Conservation (phyloP, 1,284 basidiomycete species). For the Pisolithus thermaeus region DNA sequence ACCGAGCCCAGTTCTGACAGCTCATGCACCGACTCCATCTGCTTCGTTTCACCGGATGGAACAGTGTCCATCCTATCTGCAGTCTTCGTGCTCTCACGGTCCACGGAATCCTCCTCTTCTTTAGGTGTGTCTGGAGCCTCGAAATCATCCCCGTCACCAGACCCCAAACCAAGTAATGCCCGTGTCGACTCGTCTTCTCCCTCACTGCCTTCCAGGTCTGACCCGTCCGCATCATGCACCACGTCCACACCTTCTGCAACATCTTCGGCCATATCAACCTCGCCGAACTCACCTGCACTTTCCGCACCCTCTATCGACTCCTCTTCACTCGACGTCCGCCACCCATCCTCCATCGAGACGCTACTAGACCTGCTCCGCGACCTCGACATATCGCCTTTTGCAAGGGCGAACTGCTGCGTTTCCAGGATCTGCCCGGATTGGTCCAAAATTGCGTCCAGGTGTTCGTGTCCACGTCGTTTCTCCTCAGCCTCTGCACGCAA, state of each 20-base stretch:
- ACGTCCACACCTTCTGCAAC: not conserved
- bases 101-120: not conserved
- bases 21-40: slow-evolving; percentile 15
- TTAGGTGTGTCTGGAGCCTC: not conserved
- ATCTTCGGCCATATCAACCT: slow-evolving; percentile 14
- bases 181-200: slow-evolving; percentile 21
- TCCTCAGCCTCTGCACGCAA: slow-evolving; percentile 46
- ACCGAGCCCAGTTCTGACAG: slow-evolving; percentile 28
- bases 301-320: slow-evolving; percentile 13
- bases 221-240: not conserved
- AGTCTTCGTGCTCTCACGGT: not conserved
- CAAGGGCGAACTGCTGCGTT: slow-evolving; percentile 73
- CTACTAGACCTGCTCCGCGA: slow-evolving; percentile 53
- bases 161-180: slow-evolving; percentile 23
- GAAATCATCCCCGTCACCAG: not conserved
- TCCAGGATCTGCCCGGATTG: slow-evolving; percentile 86
- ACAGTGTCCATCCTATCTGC: not conserved
- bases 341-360: slow-evolving; percentile 35
- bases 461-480: slow-evolving; percentile 68
- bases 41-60: slow-evolving; percentile 11
- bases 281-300: slow-evolving; percentile 25
- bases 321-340: slow-evolving; percentile 18
- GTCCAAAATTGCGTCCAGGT: slow-evolving; percentile 86
- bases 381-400: slow-evolving; percentile 36
- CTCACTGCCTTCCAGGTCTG: not conserved